Evolutionary conservation across 805 yeast genomes (phyloP).

Genomic region (Metschnikowia santaceciliae): DNA sequence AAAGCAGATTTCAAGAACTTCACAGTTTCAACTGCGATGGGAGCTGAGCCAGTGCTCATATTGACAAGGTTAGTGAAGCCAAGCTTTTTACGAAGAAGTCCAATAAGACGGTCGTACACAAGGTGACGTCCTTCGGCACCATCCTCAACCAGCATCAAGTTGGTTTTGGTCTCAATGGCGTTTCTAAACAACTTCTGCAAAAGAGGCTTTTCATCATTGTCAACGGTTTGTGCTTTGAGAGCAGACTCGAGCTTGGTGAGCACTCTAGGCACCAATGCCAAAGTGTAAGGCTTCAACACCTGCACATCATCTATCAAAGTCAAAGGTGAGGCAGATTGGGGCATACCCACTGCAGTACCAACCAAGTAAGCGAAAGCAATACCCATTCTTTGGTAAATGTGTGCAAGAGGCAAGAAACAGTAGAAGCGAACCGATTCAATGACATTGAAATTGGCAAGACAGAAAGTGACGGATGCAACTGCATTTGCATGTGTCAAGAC

Average conservation of each 20-base stretch:
- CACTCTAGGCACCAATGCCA: slow-evolving; percentile 62
- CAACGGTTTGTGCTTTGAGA: slow-evolving; percentile 19
- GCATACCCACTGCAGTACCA: slow-evolving; percentile 25
- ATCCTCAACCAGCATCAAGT: slow-evolving; percentile 34
- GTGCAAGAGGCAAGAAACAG: slow-evolving; percentile 26
- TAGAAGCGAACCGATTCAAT: slow-evolving; percentile 7
- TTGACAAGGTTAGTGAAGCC: slow-evolving; percentile 28
- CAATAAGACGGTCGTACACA: slow-evolving; percentile 33
- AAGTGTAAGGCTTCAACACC: slow-evolving; percentile 48
- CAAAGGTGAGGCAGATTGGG: slow-evolving; percentile 38
- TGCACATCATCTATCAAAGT: slow-evolving; percentile 57
- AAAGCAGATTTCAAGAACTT: slow-evolving; percentile 23
- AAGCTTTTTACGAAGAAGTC: slow-evolving; percentile 26
- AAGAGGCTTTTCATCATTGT: slow-evolving; percentile 31
- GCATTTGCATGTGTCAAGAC: slow-evolving; percentile 33
- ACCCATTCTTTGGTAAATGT: slow-evolving; percentile 21
- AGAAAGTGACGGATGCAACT: slow-evolving; percentile 12
- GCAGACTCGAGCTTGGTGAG: slow-evolving; percentile 53
- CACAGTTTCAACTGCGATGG: slow-evolving; percentile 21
- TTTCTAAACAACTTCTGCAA: slow-evolving; percentile 25
- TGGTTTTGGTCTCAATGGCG: slow-evolving; percentile 28
- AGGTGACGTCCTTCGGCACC: slow-evolving; percentile 34
- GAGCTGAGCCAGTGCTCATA: slow-evolving; percentile 27
- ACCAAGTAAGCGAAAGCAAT: slow-evolving; percentile 10
- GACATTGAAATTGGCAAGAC: slow-evolving; percentile 5